phyloP scores from a whole-genome alignment of 192 early-diverging fungal genomes.

The Coemansia sp. region DNA sequence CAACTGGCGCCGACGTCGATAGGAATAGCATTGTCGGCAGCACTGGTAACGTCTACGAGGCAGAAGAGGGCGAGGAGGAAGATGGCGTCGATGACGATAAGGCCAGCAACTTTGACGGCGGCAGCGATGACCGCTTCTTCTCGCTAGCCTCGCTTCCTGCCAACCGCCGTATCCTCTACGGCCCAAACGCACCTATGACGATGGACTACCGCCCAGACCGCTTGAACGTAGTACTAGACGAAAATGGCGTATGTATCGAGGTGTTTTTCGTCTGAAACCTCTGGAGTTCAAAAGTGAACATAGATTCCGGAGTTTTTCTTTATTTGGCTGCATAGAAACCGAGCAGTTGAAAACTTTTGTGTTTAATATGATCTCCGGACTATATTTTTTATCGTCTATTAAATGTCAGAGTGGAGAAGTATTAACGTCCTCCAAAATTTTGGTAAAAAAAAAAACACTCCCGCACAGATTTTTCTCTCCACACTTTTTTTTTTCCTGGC shows the following conservation, averaged over 20 bases:
- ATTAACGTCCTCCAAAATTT: not conserved
- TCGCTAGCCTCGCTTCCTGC: constrained; percentile 3
- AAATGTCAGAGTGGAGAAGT: not conserved
- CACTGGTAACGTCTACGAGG: not conserved
- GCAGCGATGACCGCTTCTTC: not conserved
- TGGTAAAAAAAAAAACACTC: not conserved
- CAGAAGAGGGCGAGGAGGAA: not conserved
- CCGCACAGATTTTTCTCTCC: not conserved
- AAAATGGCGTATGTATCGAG: constrained; percentile 11
- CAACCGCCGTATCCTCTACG: constrained; percentile 23
- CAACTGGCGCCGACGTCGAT: not conserved
- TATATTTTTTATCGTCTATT: not conserved
- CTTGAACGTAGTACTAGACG: constrained; percentile 30
- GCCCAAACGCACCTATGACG: constrained; percentile 16
- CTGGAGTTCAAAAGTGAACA: not conserved
- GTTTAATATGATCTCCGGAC: constrained; percentile 2
- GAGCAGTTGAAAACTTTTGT: not conserved
- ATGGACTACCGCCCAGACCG: constrained; percentile 28
- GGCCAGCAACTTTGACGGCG: not conserved
- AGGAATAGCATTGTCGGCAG: not conserved
- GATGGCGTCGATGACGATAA: not conserved
- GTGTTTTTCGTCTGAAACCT: constrained; percentile 11
- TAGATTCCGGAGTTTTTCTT: not conserved
- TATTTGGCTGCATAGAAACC: not conserved
- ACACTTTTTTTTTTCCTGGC: not conserved